A percentile compares a stretch with the other conserved stretches of the same genome.
Evolutionary conservation across 1,284 basidiomycete genomes (phyloP).

Genomic region (Coniferiporia weirii): DNA sequence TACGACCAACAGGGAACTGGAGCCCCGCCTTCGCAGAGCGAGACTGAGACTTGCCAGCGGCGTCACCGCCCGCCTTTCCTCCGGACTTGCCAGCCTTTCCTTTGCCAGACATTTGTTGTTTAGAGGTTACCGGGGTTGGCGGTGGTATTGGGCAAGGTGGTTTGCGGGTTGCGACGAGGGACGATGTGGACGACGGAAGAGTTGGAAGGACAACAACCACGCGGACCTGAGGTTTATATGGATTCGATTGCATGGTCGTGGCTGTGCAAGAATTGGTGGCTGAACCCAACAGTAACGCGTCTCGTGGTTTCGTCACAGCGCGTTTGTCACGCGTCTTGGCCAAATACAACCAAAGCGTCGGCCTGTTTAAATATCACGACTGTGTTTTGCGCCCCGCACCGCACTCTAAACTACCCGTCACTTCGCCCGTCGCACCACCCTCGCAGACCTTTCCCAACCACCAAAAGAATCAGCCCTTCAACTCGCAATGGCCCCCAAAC

Average conservation of each 20-base stretch:
- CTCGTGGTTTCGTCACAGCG: conserved; percentile 8
- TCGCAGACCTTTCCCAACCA: not conserved
- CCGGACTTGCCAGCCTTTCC: conserved; percentile 57
- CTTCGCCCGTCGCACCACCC: not conserved
- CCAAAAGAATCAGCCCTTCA: not conserved
- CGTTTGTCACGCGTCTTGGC: conserved; percentile 17
- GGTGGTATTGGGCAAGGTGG: conserved; percentile 10
- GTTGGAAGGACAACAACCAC: not conserved
- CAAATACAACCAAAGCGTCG: conserved; percentile 20
- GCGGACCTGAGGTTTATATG: conserved; percentile 15
- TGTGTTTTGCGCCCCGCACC: not conserved
- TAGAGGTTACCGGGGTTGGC: not conserved
- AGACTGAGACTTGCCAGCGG: conserved; percentile 50
- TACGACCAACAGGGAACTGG: conserved; percentile 89
- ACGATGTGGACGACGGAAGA: not conserved
- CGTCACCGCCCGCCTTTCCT: conserved; percentile 47
- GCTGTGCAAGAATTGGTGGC: conserved; percentile 12
- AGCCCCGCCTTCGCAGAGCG: conserved; percentile 80
- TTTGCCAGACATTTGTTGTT: conserved; percentile 50
- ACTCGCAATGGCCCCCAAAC: conserved; percentile 67
- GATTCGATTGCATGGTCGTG: conserved; percentile 7
- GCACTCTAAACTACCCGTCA: conserved; percentile 17
- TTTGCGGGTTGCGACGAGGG: not conserved
- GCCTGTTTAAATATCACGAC: conserved; percentile 4
- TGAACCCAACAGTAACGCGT: not conserved